These are phyloP conservation scores for Mortierella sp. DNA, from an alignment of 371 early-diverging fungal genomes.

Conservation along the genomic window DNA sequence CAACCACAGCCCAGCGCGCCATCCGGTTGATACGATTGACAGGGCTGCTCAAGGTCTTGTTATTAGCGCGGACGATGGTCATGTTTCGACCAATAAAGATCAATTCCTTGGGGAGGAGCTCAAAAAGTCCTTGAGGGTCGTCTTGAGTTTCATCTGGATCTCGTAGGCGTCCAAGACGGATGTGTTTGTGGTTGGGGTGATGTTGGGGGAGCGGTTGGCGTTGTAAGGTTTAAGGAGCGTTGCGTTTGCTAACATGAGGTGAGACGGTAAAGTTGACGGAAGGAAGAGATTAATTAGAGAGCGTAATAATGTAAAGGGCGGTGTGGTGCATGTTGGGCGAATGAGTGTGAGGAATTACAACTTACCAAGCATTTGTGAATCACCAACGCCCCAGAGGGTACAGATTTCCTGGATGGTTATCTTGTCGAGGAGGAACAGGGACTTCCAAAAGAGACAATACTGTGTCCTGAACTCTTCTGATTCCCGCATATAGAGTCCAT, in stretches of 20 bases:
- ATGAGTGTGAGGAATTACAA: neutral
- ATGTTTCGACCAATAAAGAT: conserved; percentile 93
- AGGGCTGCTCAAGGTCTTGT: conserved; percentile 87
- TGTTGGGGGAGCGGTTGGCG: conserved; percentile 67
- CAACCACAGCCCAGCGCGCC: conserved; percentile 86
- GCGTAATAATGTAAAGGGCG: too few relatives aligned
- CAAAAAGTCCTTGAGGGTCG: conserved; percentile 79
- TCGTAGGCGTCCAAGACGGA: conserved; percentile 74
- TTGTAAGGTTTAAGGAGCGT: conserved; percentile 86
- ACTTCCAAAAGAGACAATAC: conserved; percentile 90
- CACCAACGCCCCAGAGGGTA: conserved; percentile 87
- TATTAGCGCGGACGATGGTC: conserved; percentile 90
- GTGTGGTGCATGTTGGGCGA: too few relatives aligned
- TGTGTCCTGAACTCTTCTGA: conserved; percentile 81
- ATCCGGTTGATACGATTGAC: conserved; percentile 92
- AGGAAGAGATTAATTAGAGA: too few relatives aligned
- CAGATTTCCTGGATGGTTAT: conserved; percentile 74
- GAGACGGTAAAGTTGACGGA: too few relatives aligned
- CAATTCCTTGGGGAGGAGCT: conserved; percentile 86
- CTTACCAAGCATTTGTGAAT: conserved; percentile 78
- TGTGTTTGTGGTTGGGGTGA: conserved; percentile 58
- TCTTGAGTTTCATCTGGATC: conserved; percentile 81
- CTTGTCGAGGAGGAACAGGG: conserved; percentile 84
- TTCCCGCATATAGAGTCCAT: conserved; percentile 91
- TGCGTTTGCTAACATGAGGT: conserved; percentile 68